A percentile compares a stretch with the other conserved stretches of the same genome.
phyloP scores from a whole-genome alignment of 2,329 filamentous ascomycete genomes.

The Tolypocladium sp. region DNA sequence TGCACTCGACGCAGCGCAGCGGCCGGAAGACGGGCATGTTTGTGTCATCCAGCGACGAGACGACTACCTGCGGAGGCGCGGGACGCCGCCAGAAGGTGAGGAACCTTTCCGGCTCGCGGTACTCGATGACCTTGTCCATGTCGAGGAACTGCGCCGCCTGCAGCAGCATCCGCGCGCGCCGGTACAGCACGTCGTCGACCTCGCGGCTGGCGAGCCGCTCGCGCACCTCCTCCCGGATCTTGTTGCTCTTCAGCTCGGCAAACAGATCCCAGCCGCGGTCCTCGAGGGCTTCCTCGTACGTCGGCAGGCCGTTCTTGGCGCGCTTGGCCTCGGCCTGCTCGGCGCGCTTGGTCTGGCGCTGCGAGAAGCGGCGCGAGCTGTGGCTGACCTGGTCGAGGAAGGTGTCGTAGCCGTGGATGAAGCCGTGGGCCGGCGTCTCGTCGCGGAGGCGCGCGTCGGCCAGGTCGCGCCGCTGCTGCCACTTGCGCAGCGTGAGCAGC shows the following conservation, averaged over 20 bases:
- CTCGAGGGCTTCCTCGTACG: conserved; percentile 12
- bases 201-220: conserved; percentile 1
- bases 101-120: conserved; percentile 14
- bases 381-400: conserved; percentile 27
- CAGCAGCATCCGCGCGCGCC: conserved; percentile 19
- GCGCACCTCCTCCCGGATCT: conserved; percentile 5
- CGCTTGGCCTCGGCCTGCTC: neutral
- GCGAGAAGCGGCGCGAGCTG: conserved; percentile 16
- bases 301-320: neutral
- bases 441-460: conserved; percentile 10
- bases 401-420: conserved; percentile 27
- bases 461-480: conserved; percentile 15
- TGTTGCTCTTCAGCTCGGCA: conserved; percentile 12
- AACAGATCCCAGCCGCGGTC: conserved; percentile 13
- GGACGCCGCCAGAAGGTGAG: conserved; percentile 15
- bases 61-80: conserved; percentile 13
- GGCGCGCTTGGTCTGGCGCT: conserved; percentile 9
- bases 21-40: conserved; percentile 10
- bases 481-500: conserved; percentile 21
- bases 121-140: conserved; percentile 27
- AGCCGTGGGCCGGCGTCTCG: conserved; percentile 7
- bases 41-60: conserved; percentile 3
- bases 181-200: conserved; percentile 3
- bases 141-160: conserved; percentile 25
- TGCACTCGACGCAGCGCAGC: conserved; percentile 9